These are phyloP conservation scores for Clonostachys rhizophaga DNA, from an alignment of 2,329 filamentous ascomycete species.

Conservation along the genomic window DNA sequence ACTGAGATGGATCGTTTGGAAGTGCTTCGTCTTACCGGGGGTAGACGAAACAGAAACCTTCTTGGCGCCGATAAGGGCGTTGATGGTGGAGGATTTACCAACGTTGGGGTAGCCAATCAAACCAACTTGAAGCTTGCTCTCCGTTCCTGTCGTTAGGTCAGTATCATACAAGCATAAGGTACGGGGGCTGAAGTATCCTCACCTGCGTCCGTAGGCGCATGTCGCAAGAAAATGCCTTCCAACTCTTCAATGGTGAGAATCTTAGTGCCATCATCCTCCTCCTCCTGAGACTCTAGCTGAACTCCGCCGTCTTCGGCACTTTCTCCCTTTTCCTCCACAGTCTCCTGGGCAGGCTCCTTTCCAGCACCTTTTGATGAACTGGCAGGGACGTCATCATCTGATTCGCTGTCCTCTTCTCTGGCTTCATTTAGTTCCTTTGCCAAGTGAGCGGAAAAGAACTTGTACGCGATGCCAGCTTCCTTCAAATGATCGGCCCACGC, in stretches of 20 bases:
- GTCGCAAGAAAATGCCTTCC: slow-evolving; percentile 79
- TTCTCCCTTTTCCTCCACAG: slow-evolving; percentile 29
- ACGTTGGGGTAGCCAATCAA: slow-evolving; percentile 98
- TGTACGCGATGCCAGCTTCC: slow-evolving; percentile 77
- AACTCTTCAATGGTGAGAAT: slow-evolving; percentile 93
- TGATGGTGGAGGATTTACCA: slow-evolving; percentile 98
- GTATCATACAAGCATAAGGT: not conserved
- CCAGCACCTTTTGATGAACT: slow-evolving; percentile 13
- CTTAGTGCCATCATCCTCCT: slow-evolving; percentile 56
- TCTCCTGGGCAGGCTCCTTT: slow-evolving; percentile 18
- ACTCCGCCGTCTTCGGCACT: slow-evolving; percentile 21
- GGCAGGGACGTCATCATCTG: slow-evolving; percentile 8
- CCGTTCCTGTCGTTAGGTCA: slow-evolving; percentile 24
- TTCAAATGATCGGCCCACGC: slow-evolving; percentile 86
- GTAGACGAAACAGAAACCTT: slow-evolving; percentile 98
- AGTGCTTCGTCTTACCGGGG: slow-evolving; percentile 98
- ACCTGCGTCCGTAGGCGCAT: slow-evolving; percentile 54
- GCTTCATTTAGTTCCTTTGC: slow-evolving; percentile 87
- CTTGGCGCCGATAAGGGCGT: slow-evolving; percentile 95
- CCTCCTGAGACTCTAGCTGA: slow-evolving; percentile 1
- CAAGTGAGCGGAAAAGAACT: slow-evolving; percentile 91
- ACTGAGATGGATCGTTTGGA: slow-evolving; percentile 94
- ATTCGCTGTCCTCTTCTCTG: slow-evolving; percentile 45
- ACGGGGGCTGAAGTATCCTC: slow-evolving; percentile 13
- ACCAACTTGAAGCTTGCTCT: slow-evolving; percentile 78